Evolutionary conservation across 2,329 filamentous ascomycete genomes (phyloP).

Genomic region (Clonostachys rhizophaga): DNA sequence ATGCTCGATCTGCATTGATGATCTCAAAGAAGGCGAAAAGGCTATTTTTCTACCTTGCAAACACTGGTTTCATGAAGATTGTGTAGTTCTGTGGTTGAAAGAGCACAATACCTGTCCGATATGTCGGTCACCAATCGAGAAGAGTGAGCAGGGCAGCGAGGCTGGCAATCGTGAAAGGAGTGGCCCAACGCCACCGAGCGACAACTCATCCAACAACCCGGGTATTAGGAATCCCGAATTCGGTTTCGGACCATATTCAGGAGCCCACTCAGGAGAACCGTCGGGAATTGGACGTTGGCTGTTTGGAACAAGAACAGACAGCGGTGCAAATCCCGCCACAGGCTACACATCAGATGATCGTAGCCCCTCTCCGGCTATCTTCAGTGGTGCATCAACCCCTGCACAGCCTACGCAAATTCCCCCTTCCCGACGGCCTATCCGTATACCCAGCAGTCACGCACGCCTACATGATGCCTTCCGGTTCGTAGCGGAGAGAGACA

Average conservation of each 20-base stretch:
- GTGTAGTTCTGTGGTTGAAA: conserved; percentile 76
- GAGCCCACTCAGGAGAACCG: not conserved
- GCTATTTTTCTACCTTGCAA: conserved; percentile 79
- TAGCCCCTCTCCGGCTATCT: too few species aligned
- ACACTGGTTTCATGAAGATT: conserved; percentile 89
- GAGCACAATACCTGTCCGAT: conserved; percentile 93
- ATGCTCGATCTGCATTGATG: conserved; percentile 94
- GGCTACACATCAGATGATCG: too few species aligned
- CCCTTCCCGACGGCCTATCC: conserved; percentile 3
- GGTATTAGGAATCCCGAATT: not conserved
- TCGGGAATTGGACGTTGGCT: too few species aligned
- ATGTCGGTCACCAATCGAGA: conserved; percentile 59
- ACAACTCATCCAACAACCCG: not conserved
- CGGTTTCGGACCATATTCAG: not conserved
- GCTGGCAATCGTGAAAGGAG: not conserved
- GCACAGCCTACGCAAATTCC: not conserved
- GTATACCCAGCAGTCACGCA: conserved; percentile 16
- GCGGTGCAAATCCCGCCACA: too few species aligned
- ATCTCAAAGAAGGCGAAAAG: conserved; percentile 67
- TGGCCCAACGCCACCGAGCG: not conserved
- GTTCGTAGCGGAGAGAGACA: too few species aligned
- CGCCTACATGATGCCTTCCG: conserved; percentile 21
- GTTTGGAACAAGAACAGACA: too few species aligned
- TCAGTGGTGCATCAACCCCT: too few species aligned
- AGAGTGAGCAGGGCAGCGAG: conserved; percentile 8